Evolutionary conservation across 2,329 filamentous ascomycete genomes (phyloP), one percentile per base, ranked within the genome.

Genomic region (Epichloe hybrida): DNA sequence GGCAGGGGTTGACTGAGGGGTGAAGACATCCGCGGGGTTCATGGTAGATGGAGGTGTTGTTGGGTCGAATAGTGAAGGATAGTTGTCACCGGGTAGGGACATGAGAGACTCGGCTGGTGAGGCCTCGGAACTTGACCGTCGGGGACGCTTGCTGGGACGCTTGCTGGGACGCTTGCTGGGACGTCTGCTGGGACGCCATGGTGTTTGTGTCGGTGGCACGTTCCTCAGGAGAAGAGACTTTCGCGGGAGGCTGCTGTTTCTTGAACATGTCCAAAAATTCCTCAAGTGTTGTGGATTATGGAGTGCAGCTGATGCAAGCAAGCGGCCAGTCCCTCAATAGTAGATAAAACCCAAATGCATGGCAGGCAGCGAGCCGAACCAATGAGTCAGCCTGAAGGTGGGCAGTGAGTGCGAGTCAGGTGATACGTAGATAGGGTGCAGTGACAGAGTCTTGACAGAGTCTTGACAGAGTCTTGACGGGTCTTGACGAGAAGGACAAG

Each of bases 81-180:
- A 74, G 55, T 66, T 64, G 53, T 77, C 72, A 54, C 71, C 68
- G 2, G 75, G 72, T 1, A 69, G 65, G 3, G 76, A 78, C 38
- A 78, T 62, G 43, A 77, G 68, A 5, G 75, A 78, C 62, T 79
- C 76, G 61, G 72, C 65, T 2, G 75, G 75, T 40, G 75, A 79
- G 52, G 68, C 59, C 64, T 79, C 74, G 56, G 56, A 76, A 70
- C 64, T 79, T 78, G 63, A 74, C 61, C 53, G 67, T 61, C 38
- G 73, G 69, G 52, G 72, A 68, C 13, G 58, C 46, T 66, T 67
- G 64, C 17, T 17, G 17, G 17, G 17, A 17, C 17, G 17, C 17
- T 17, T 17, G 17, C 62, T 67, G 63, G 46, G 63, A 64, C 51
- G 66, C 64, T 66, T 67, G 64, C 17, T 17, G 17, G 17, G 17